These are phyloP conservation scores for Termitomyces sp. DNA, from an alignment of 768 basidiomycete genomes.

Conservation along the genomic window DNA sequence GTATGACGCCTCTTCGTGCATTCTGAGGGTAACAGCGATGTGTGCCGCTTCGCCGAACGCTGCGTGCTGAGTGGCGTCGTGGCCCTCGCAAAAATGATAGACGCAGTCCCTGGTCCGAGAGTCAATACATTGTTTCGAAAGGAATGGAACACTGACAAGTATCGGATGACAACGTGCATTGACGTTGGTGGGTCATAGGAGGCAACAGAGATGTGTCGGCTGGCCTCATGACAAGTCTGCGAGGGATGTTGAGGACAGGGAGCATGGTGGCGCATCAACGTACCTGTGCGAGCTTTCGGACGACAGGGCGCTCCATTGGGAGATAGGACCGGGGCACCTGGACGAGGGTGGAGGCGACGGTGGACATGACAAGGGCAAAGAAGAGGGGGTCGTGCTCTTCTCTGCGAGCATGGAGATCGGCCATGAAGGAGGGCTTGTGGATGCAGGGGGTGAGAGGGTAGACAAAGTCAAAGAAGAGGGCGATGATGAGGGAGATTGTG, in stretches of 20 bases:
- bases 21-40: conserved; percentile 75
- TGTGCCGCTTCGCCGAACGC: conserved; percentile 86
- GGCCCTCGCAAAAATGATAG: conserved; percentile 87
- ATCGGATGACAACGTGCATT: conserved; percentile 83
- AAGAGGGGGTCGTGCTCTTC: conserved; percentile 90
- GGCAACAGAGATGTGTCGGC: conserved; percentile 74
- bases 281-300: conserved; percentile 75
- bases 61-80: conserved; percentile 84
- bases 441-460: conserved; percentile 89
- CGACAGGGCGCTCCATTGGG: conserved; percentile 80
- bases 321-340: conserved; percentile 88
- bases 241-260: background rate
- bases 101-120: conserved; percentile 59
- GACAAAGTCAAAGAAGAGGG: conserved; percentile 91
- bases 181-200: conserved; percentile 83
- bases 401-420: conserved; percentile 74
- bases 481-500: conserved; percentile 77
- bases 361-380: conserved; percentile 87
- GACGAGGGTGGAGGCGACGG: conserved; percentile 82
- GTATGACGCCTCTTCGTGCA: conserved; percentile 86
- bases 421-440: conserved; percentile 89
- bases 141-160: conserved; percentile 59
- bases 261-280: conserved; percentile 8
- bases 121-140: conserved; percentile 5
- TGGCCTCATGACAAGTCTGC: conserved; percentile 77